Base-by-base conservation (phyloP, 768 basidiomycete genomes). In the Sarcodon aspratus region DNA sequence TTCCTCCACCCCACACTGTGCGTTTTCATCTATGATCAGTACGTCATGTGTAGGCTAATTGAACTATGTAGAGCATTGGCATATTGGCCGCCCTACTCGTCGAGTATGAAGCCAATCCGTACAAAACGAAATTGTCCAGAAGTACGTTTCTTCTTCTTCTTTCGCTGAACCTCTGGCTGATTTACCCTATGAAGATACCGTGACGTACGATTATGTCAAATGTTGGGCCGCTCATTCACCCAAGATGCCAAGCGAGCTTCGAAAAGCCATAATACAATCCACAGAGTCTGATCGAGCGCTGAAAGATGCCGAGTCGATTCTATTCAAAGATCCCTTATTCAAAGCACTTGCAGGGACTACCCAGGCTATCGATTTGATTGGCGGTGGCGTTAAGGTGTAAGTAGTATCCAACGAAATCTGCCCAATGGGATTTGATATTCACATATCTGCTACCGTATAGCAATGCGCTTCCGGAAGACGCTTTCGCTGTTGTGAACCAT, bases 1-100 rank as follows among this genome's bases (percentile, higher is more conserved):
- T 91, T 11, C 93, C 93, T 12, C 88, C 86, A 12, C 57, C 65
- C 2, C 90, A 96, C 55, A 95, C 91, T 2, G 85, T 79, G 59
- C 54, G 71, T 9, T 13, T 5, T 9, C 12, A 44, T 33, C 2
- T 12, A 45, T 18, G n/a, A 53, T 44, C 47, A 56, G 17, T 60
- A 51, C 36, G 49, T 6, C 8, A 42, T 8, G 8, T n/a, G 18
- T 15, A 33, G 11, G 32, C 21, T 7, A 27, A 27, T 46, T 43
- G 27, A 15, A 17, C 36, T 27, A 21, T 15, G n/a, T 42, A 57
- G 57, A 48, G 79, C 49, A 90, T 95, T 49, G 90, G 92, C 9
- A 82, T 91, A 47, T 76, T 94, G 37, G 72, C 91, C 3, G 67
- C 76, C 1, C 61, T 88, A 9, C 70, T 95, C 27, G 78, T 80